Percentiles rank a stretch among this genome's conserved stretches.
phyloP scores from a whole-genome alignment of 192 early-diverging fungal genomes.

The Gaertneriomyces sp. region DNA sequence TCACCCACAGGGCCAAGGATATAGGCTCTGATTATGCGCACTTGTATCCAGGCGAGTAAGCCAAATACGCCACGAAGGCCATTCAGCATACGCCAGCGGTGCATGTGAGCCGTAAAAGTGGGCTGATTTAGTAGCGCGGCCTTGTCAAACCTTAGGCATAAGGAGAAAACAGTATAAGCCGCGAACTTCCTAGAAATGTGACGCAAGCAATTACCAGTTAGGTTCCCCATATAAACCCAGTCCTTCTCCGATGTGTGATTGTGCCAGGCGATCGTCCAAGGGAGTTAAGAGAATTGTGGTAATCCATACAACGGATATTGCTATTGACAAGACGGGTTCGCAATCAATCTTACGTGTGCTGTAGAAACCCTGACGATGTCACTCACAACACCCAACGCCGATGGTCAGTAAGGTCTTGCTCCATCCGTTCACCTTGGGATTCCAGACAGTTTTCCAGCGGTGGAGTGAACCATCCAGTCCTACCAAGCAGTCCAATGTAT shows the following conservation, averaged over 20 bases:
- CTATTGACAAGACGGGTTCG: conserved; percentile 9
- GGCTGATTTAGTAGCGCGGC: not conserved
- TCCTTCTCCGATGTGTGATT: conserved; percentile 7
- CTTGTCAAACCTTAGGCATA: not conserved
- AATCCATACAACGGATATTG: conserved; percentile 7
- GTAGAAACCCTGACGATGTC: not conserved
- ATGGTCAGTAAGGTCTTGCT: too few relatives aligned
- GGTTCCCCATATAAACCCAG: conserved; percentile 18
- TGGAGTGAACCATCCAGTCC: conserved; percentile 1
- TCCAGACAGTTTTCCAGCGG: not conserved
- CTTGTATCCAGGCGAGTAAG: conserved; percentile 4
- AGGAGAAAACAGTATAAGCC: not conserved
- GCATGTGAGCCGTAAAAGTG: not conserved
- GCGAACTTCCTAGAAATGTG: not conserved
- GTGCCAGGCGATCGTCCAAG: conserved; percentile 9
- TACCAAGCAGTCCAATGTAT: conserved; percentile 4
- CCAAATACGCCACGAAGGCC: conserved; percentile 19
- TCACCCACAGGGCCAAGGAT: too few relatives aligned
- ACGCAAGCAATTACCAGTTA: conserved; percentile 8
- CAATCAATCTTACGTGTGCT: not conserved
- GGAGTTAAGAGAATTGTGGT: conserved; percentile 8
- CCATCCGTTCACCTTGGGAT: too few relatives aligned
- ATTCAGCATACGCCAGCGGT: conserved; percentile 15
- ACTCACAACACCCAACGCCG: not conserved
- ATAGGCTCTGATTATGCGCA: not conserved